These are phyloP conservation scores for Pythium guiyangense DNA, from an alignment of 352 stramenopile genomes.

Conservation along the genomic window DNA sequence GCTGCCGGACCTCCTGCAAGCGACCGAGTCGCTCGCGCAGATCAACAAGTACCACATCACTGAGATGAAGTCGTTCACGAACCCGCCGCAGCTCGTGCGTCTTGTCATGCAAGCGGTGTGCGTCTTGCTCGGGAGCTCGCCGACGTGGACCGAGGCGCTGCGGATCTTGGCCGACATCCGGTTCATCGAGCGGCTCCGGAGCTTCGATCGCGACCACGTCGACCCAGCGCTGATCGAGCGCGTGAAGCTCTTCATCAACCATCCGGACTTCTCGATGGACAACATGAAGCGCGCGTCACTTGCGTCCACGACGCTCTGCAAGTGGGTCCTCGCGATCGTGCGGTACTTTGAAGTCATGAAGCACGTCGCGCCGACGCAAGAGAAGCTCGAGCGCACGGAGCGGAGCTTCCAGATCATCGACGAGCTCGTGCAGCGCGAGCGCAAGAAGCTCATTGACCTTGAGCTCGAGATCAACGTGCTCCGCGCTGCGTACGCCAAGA, in stretches of 20 bases:
- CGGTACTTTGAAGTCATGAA: slow-evolving; percentile 71
- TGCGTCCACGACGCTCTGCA: slow-evolving; percentile 63
- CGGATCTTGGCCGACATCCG: slow-evolving; percentile 62
- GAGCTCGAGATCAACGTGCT: slow-evolving; percentile 47
- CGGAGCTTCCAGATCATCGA: slow-evolving; percentile 34
- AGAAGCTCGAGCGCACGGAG: slow-evolving; percentile 38
- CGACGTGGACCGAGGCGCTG: slow-evolving; percentile 65
- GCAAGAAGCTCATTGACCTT: slow-evolving; percentile 46
- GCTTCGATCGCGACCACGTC: slow-evolving; percentile 55
- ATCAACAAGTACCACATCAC: slow-evolving; percentile 82
- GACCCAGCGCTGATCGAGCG: slow-evolving; percentile 39
- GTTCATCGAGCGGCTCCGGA: slow-evolving; percentile 55
- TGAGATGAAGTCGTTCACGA: slow-evolving; percentile 77
- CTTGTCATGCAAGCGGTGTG: slow-evolving; percentile 79
- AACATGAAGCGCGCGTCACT: slow-evolving; percentile 70
- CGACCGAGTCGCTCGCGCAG: slow-evolving; percentile 54
- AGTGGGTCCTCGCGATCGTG: slow-evolving; percentile 67
- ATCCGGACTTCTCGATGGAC: slow-evolving; percentile 75
- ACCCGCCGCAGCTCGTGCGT: slow-evolving; percentile 60
- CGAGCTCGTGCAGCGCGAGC: slow-evolving; percentile 32
- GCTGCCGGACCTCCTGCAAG: slow-evolving; percentile 48
- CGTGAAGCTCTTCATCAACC: slow-evolving; percentile 55
- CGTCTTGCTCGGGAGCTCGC: slow-evolving; percentile 45
- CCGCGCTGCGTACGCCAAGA: slow-evolving; percentile 23
- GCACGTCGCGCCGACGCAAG: slow-evolving; percentile 43